Conservation (phyloP, 2,329 filamentous ascomycete species). For the Colletotrichum sp. region DNA sequence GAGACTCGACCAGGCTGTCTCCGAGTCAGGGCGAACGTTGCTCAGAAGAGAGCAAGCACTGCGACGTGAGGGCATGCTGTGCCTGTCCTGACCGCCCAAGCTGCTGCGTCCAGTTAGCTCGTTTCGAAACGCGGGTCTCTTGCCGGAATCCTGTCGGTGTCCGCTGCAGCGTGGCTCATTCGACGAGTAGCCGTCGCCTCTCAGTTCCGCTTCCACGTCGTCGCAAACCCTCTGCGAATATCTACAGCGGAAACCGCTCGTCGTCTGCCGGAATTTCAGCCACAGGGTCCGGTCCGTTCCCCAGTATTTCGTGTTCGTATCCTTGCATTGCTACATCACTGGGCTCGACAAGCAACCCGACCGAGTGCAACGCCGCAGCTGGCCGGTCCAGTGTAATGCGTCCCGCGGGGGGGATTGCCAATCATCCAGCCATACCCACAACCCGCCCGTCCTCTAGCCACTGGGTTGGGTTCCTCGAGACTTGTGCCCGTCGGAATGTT, state of each 20-base stretch:
- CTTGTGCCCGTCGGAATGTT: not conserved
- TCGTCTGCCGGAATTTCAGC: not conserved
- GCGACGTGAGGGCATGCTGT: not conserved
- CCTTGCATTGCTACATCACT: not conserved
- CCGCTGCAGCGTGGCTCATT: not conserved
- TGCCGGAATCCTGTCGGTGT: conserved; percentile 6
- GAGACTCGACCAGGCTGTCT: not conserved
- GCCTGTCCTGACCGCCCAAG: not conserved
- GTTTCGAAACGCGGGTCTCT: conserved; percentile 3
- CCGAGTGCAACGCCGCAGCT: not conserved
- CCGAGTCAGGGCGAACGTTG: conserved; percentile 1
- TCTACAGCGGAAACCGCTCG: not conserved
- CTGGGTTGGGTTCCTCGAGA: not conserved
- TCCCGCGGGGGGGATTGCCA: not conserved
- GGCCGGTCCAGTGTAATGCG: not conserved
- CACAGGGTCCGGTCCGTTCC: not conserved
- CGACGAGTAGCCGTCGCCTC: not conserved
- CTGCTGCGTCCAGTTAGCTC: not conserved
- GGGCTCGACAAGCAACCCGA: not conserved
- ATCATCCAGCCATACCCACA: not conserved
- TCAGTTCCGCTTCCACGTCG: not conserved
- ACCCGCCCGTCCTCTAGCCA: not conserved
- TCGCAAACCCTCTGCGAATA: not conserved
- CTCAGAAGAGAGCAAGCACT: not conserved
- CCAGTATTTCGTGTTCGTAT: conserved; percentile 19